phyloP scores from a whole-genome alignment of 148 eudicot genomes.

The Chenopodium suecicum region DNA sequence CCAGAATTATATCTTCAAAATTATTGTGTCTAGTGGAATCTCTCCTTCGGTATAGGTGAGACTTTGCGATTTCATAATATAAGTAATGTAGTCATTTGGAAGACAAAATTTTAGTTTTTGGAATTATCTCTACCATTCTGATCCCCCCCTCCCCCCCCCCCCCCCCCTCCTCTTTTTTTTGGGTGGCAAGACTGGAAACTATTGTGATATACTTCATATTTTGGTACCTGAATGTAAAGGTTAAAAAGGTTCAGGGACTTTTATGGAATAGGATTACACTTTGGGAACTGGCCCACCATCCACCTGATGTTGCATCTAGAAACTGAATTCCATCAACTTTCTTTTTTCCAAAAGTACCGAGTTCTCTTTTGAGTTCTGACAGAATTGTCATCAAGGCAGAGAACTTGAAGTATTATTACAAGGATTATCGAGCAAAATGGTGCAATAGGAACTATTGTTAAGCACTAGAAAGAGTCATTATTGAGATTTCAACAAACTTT shows the following conservation, averaged over 20 bases:
- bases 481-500: too few relatives aligned
- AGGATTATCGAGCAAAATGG: background rate
- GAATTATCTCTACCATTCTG: background rate
- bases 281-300: too few relatives aligned
- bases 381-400: background rate
- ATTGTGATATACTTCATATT: background rate
- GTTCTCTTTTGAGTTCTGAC: background rate
- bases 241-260: background rate
- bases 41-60: conserved; percentile 82
- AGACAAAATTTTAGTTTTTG: background rate
- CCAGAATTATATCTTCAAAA: conserved; percentile 55
- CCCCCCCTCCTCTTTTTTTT: too few relatives aligned
- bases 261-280: background rate
- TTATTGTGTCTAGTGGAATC: conserved; percentile 58
- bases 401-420: background rate
- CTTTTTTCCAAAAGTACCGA: background rate
- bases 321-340: background rate
- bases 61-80: too few relatives aligned
- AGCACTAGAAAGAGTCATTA: background rate
- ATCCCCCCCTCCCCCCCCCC: background rate
- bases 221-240: background rate
- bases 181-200: background rate
- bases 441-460: background rate
- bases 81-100: background rate
- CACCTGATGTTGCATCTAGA: background rate